phyloP scores from a whole-genome alignment of 129 eudicot species.

The Ambrosia trifida region DNA sequence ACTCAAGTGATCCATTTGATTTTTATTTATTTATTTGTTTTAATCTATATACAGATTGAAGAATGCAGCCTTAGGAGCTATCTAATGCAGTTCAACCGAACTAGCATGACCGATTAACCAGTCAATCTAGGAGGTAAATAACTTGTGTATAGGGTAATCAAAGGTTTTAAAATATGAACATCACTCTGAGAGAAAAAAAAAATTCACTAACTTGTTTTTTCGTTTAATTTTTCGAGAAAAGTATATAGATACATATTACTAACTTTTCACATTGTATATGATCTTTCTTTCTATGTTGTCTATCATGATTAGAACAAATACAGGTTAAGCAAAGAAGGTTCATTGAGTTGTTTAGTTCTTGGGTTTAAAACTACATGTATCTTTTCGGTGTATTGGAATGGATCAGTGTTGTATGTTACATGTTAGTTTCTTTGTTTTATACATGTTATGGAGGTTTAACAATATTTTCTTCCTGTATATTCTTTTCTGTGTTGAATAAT shows the following conservation, averaged over 20 bases:
- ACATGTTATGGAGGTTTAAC: not conserved
- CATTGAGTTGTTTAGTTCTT: not conserved
- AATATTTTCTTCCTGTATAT: not conserved
- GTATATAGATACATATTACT: constrained; percentile 6
- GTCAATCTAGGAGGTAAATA: constrained; percentile 23
- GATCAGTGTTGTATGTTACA: not conserved
- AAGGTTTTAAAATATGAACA: not conserved
- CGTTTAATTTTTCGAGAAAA: constrained; percentile 22
- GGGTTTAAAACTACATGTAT: not conserved
- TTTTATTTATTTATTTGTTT: not conserved
- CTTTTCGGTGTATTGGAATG: not conserved
- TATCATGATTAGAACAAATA: not conserved
- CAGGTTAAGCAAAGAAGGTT: not conserved
- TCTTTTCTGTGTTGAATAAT: not conserved
- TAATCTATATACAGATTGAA: constrained; percentile 46
- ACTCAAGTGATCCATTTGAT: not conserved
- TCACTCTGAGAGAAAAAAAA: not conserved
- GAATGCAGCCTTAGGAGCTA: constrained; percentile 83
- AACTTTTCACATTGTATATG: constrained; percentile 12
- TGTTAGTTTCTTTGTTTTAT: not conserved
- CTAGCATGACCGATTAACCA: constrained; percentile 32
- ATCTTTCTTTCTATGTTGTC: not conserved
- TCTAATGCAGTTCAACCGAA: constrained; percentile 56
- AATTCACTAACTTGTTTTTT: constrained; percentile 9
- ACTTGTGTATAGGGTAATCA: not conserved